Evolutionary conservation across 2,329 filamentous ascomycete species (phyloP).

Genomic region (Chalaropsis thielavioides): DNA sequence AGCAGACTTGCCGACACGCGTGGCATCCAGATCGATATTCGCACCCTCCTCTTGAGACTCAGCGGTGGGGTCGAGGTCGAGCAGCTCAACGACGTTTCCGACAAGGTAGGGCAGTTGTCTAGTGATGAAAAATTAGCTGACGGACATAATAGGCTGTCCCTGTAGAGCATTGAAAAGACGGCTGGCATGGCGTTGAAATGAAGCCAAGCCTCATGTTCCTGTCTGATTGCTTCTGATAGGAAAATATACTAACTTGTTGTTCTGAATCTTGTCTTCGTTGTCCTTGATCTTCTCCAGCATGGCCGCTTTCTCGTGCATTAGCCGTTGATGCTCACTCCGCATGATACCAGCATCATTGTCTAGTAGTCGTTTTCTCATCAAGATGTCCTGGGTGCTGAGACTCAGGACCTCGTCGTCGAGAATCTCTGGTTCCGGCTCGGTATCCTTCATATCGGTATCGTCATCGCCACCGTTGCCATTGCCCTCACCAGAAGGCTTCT

Average conservation of each 20-base stretch:
- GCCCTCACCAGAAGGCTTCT: constrained; percentile 24
- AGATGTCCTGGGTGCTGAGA: constrained; percentile 87
- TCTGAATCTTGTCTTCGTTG: constrained; percentile 96
- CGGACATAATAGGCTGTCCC: background rate
- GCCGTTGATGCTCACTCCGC: constrained; percentile 88
- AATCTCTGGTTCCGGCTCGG: constrained; percentile 62
- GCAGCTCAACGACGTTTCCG: constrained; percentile 91
- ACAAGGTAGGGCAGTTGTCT: constrained; percentile 97
- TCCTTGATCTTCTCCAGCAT: constrained; percentile 99
- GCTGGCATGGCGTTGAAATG: background rate
- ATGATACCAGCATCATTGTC: constrained; percentile 98
- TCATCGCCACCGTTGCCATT: constrained; percentile 40
- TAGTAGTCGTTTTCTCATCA: constrained; percentile 75
- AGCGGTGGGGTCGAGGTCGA: constrained; percentile 89
- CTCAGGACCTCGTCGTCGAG: constrained; percentile 88
- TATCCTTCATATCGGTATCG: constrained; percentile 87
- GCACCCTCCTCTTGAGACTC: constrained; percentile 96
- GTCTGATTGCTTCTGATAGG: background rate
- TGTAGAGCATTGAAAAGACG: too few species aligned
- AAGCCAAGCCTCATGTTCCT: background rate
- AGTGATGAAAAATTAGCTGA: constrained; percentile 10
- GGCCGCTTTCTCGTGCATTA: constrained; percentile 86
- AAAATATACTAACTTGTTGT: constrained; percentile 62
- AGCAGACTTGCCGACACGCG: constrained; percentile 89
- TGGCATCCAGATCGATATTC: constrained; percentile 96